phyloP scores from a whole-genome alignment of 352 stramenopile species.

The Phytophthora cryptogea region DNA sequence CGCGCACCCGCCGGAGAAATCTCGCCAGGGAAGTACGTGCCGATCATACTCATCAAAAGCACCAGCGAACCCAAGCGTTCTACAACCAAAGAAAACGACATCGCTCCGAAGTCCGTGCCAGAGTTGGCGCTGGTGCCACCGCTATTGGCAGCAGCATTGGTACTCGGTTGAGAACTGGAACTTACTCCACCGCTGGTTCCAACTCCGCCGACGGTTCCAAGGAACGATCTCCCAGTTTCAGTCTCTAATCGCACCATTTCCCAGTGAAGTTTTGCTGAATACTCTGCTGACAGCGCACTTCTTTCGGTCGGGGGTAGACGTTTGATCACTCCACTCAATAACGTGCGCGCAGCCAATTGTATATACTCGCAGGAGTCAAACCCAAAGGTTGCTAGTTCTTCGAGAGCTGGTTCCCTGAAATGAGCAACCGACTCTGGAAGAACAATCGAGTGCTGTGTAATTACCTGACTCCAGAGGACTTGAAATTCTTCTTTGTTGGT shows the following conservation, averaged over 20 bases:
- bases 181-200: slow-evolving; percentile 16
- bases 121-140: slow-evolving; percentile 18
- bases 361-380: slow-evolving; percentile 83
- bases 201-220: slow-evolving; percentile 22
- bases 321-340: slow-evolving; percentile 82
- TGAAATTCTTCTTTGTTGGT: slow-evolving; percentile 85
- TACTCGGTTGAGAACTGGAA: slow-evolving; percentile 19
- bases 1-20: slow-evolving; percentile 74
- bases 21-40: slow-evolving; percentile 84
- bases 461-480: slow-evolving; percentile 85
- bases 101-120: slow-evolving; percentile 17
- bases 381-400: slow-evolving; percentile 72
- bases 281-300: slow-evolving; percentile 66
- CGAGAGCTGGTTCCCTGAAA: slow-evolving; percentile 74
- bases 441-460: slow-evolving; percentile 84
- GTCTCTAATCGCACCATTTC: slow-evolving; percentile 78
- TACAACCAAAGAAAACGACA: slow-evolving; percentile 48
- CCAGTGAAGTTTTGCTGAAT: slow-evolving; percentile 79
- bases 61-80: slow-evolving; percentile 72
- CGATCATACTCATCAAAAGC: slow-evolving; percentile 83
- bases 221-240: slow-evolving; percentile 49
- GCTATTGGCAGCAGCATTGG: slow-evolving; percentile 37
- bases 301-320: slow-evolving; percentile 49
- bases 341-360: slow-evolving; percentile 66
- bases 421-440: slow-evolving; percentile 70